Conservation (phyloP, 2,329 filamentous ascomycete species). For the Phyllosticta citribraziliensis region DNA sequence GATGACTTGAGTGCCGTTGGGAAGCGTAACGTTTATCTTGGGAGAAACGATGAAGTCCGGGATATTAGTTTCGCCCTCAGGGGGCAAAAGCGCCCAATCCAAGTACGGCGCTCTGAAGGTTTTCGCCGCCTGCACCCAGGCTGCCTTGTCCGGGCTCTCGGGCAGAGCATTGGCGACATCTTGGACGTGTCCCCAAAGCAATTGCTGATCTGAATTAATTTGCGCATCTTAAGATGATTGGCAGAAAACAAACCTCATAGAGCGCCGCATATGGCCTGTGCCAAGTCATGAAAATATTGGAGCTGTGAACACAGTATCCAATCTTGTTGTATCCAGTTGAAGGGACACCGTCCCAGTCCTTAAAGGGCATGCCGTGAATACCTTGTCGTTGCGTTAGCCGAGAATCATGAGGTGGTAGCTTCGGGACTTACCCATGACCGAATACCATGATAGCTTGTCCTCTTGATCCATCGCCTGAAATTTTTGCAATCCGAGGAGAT, state of each 20-base stretch:
- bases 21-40: constrained; percentile 34
- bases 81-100: constrained; percentile 36
- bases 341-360: constrained; percentile 45
- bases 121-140: constrained; percentile 31
- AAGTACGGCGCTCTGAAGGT: constrained; percentile 38
- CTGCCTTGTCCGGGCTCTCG: constrained; percentile 23
- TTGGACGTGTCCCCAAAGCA: constrained; percentile 30
- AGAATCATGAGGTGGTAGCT: not conserved
- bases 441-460: constrained; percentile 63
- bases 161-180: constrained; percentile 35
- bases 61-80: constrained; percentile 15
- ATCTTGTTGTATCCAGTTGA: constrained; percentile 42
- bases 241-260: constrained; percentile 38
- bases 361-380: constrained; percentile 68
- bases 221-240: not conserved
- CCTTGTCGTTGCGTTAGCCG: constrained; percentile 37
- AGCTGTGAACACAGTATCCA: constrained; percentile 71
- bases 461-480: constrained; percentile 59
- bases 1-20: constrained; percentile 29
- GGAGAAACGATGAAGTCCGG: constrained; percentile 28
- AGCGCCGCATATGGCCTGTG: constrained; percentile 69
- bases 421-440: constrained; percentile 55
- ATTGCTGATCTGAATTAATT: constrained; percentile 24
- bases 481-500: constrained; percentile 62
- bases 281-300: constrained; percentile 70